Percentiles rank a stretch among this genome's conserved stretches.
These are phyloP conservation scores for Clarireedia sp. DNA, from an alignment of 2,329 filamentous ascomycete genomes.

Conservation along the genomic window DNA sequence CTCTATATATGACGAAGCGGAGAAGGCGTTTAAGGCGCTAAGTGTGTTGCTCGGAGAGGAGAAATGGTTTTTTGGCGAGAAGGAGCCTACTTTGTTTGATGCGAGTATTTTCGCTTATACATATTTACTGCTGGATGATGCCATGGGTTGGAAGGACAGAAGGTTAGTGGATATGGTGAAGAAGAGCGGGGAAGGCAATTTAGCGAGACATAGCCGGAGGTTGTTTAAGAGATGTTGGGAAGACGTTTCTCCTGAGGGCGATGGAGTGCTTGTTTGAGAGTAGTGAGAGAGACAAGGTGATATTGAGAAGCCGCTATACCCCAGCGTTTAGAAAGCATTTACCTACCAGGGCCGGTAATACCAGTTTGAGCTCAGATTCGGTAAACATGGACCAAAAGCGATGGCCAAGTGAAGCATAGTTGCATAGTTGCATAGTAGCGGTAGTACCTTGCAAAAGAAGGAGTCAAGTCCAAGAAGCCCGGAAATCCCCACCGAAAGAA, in stretches of 20 bases:
- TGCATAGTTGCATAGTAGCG: too few relatives aligned
- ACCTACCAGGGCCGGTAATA: too few relatives aligned
- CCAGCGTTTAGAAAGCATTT: too few relatives aligned
- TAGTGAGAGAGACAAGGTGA: not conserved
- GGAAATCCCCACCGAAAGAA: too few relatives aligned
- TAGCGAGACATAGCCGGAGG: slow-evolving; percentile 58
- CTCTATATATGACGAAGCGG: slow-evolving; percentile 51
- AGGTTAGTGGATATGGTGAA: slow-evolving; percentile 47
- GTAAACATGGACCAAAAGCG: too few relatives aligned
- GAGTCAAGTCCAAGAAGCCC: too few relatives aligned
- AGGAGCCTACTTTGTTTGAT: slow-evolving; percentile 67
- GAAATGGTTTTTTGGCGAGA: slow-evolving; percentile 50
- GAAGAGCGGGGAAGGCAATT: slow-evolving; percentile 47
- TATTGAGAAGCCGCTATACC: too few relatives aligned
- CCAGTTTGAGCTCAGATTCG: too few relatives aligned
- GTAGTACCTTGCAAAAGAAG: too few relatives aligned
- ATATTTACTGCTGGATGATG: slow-evolving; percentile 63
- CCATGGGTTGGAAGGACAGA: slow-evolving; percentile 31
- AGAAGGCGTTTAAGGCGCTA: slow-evolving; percentile 54
- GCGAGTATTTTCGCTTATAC: slow-evolving; percentile 87
- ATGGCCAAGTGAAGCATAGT: too few relatives aligned
- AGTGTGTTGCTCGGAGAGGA: slow-evolving; percentile 49
- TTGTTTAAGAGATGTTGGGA: slow-evolving; percentile 36
- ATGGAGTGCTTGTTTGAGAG: slow-evolving; percentile 35
- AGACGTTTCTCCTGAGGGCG: slow-evolving; percentile 8